Percentiles rank a stretch among this genome's conserved stretches.
These are phyloP conservation scores for Lanmaoa pseudosensibilis DNA, from an alignment of 768 basidiomycete genomes.

Conservation along the genomic window DNA sequence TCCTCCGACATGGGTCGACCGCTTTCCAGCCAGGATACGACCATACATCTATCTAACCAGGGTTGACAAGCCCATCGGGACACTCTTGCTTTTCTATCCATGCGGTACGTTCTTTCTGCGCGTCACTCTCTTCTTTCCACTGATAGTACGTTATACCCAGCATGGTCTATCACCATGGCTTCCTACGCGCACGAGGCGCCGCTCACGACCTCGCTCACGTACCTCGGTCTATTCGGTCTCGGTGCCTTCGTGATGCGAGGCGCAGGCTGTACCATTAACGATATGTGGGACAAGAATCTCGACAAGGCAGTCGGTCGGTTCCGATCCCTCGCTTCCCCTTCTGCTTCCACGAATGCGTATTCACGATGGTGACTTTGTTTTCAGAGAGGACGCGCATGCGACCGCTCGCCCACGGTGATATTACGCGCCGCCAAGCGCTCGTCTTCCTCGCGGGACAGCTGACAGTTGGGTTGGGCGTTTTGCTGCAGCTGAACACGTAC, in stretches of 20 bases:
- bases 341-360: background rate
- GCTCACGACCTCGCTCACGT: slow-evolving; percentile 65
- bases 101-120: slow-evolving; percentile 62
- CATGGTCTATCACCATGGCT: slow-evolving; percentile 98
- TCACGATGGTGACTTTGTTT: background rate
- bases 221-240: slow-evolving; percentile 79
- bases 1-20: slow-evolving; percentile 62
- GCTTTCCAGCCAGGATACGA: slow-evolving; percentile 52
- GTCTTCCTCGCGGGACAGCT: slow-evolving; percentile 83
- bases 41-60: slow-evolving; percentile 89
- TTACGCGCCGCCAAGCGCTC: slow-evolving; percentile 72
- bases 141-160: slow-evolving; percentile 40
- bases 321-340: too few relatives aligned
- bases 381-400: slow-evolving; percentile 83
- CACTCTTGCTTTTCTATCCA: slow-evolving; percentile 87
- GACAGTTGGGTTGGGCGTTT: slow-evolving; percentile 75
- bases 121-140: background rate
- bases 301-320: slow-evolving; percentile 85
- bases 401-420: slow-evolving; percentile 82
- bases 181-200: slow-evolving; percentile 76
- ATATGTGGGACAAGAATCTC: slow-evolving; percentile 94
- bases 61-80: slow-evolving; percentile 96
- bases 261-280: slow-evolving; percentile 98
- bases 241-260: slow-evolving; percentile 96
- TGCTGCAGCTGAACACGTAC: slow-evolving; percentile 93